Evolutionary conservation across 495 filamentous ascomycete genomes (phyloP).

Genomic region (Viridothelium virens): DNA sequence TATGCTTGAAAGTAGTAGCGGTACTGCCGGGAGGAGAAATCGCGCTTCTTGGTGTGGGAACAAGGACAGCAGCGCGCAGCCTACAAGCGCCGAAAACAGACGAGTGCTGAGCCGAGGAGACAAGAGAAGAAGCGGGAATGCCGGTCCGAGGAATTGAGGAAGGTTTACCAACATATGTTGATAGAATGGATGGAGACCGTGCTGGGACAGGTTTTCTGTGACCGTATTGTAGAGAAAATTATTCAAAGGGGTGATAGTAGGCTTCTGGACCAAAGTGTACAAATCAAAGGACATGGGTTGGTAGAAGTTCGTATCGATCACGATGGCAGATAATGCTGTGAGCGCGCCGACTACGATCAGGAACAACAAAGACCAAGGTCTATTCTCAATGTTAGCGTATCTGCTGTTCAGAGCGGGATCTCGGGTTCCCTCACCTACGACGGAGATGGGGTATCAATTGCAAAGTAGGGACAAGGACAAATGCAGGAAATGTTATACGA

Average conservation of each 20-base stretch:
- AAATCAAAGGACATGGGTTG: slow-evolving; percentile 47
- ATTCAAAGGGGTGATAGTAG: slow-evolving; percentile 82
- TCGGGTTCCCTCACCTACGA: slow-evolving; percentile 53
- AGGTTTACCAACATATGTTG: slow-evolving; percentile 83
- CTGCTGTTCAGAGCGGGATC: slow-evolving; percentile 5
- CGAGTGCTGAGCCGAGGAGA: slow-evolving; percentile 47
- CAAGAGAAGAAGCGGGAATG: slow-evolving; percentile 55
- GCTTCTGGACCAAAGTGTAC: slow-evolving; percentile 44
- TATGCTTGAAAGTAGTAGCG: slow-evolving; percentile 78
- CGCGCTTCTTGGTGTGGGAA: slow-evolving; percentile 93
- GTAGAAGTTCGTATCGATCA: slow-evolving; percentile 79
- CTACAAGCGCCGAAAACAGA: slow-evolving; percentile 71
- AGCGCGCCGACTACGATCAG: slow-evolving; percentile 51
- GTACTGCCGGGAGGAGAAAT: slow-evolving; percentile 81
- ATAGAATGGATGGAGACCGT: slow-evolving; percentile 87
- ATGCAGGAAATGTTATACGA: slow-evolving; percentile 93
- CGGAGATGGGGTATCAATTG: slow-evolving; percentile 76
- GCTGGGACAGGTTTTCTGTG: slow-evolving; percentile 68
- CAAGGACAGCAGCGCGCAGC: slow-evolving; percentile 67
- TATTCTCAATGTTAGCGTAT: slow-evolving; percentile 27
- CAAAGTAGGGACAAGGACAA: slow-evolving; percentile 70
- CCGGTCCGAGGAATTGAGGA: slow-evolving; percentile 85
- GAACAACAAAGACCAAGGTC: slow-evolving; percentile 59
- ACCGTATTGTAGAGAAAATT: slow-evolving; percentile 82
- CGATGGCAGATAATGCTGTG: slow-evolving; percentile 64